Evolutionary conservation across 1,284 basidiomycete species (phyloP).

Genomic region (Macrocybe sp.): DNA sequence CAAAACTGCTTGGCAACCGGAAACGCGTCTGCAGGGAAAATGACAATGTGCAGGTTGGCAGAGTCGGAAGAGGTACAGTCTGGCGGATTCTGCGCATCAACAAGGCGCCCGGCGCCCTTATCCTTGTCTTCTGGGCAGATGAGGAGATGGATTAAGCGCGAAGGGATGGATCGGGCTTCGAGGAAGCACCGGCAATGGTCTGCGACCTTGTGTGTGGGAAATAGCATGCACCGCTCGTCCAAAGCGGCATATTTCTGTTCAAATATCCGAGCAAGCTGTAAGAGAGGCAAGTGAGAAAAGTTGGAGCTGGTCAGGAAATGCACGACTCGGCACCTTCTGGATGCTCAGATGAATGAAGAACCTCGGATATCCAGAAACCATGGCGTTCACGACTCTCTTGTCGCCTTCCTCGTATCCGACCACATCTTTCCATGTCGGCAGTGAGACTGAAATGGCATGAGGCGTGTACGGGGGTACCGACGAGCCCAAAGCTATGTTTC

Average conservation of each 20-base stretch:
- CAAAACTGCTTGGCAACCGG: conserved; percentile 87
- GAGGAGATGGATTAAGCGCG: conserved; percentile 71
- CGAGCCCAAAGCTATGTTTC: conserved; percentile 40
- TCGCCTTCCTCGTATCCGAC: conserved; percentile 93
- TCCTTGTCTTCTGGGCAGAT: conserved; percentile 57
- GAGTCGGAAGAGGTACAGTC: conserved; percentile 19
- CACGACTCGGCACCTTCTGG: conserved; percentile 59
- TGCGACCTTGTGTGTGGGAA: conserved; percentile 70
- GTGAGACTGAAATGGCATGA: conserved; percentile 96
- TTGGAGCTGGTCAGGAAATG: conserved; percentile 3
- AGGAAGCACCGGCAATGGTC: conserved; percentile 77
- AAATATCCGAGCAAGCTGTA: conserved; percentile 73
- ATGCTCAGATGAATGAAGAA: conserved; percentile 94
- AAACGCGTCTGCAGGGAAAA: conserved; percentile 70
- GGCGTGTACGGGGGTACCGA: conserved; percentile 64
- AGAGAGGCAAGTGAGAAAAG: not conserved
- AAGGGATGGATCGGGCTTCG: conserved; percentile 46
- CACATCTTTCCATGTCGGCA: conserved; percentile 93
- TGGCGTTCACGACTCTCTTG: conserved; percentile 74
- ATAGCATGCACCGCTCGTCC: conserved; percentile 75
- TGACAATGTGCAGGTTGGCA: conserved; percentile 73
- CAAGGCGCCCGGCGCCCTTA: conserved; percentile 18
- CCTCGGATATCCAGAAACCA: conserved; percentile 95
- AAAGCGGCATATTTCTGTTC: conserved; percentile 71
- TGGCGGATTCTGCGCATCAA: conserved; percentile 16